Conservation (phyloP, 2,329 filamentous ascomycete species). For the Exutisphaerella laricina region DNA sequence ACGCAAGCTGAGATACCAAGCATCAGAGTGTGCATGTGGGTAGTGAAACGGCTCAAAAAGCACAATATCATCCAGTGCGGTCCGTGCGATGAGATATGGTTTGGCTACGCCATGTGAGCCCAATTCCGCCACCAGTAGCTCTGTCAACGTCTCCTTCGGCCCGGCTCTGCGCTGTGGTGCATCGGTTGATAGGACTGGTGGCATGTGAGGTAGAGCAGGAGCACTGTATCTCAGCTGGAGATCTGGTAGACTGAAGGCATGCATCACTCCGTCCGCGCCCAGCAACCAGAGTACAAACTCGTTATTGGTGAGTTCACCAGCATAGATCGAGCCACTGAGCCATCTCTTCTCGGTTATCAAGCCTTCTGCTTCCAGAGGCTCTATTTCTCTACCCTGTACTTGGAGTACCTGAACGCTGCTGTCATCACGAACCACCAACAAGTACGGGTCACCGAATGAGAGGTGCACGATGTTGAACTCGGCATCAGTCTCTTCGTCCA, state of each 20-base stretch:
- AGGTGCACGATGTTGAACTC: conserved; percentile 73
- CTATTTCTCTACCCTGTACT: conserved; percentile 66
- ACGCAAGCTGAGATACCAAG: conserved; percentile 55
- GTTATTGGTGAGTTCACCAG: conserved; percentile 50
- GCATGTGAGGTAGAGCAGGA: conserved; percentile 71
- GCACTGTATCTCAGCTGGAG: conserved; percentile 68
- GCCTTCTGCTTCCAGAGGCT: conserved; percentile 45
- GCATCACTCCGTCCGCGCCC: conserved; percentile 60
- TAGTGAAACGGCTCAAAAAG: conserved; percentile 75
- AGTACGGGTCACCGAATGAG: conserved; percentile 80
- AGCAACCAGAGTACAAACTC: conserved; percentile 71
- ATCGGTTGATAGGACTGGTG: conserved; percentile 67
- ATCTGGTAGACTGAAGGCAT: conserved; percentile 74
- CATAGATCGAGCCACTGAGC: conserved; percentile 77
- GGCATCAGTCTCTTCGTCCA: conserved; percentile 80
- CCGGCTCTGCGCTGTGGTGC: conserved; percentile 64
- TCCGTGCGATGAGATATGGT: conserved; percentile 78
- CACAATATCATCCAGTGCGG: conserved; percentile 72
- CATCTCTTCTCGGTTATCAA: conserved; percentile 69
- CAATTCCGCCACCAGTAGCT: conserved; percentile 78
- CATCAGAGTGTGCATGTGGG: conserved; percentile 16
- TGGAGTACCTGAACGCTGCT: conserved; percentile 71
- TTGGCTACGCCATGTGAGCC: conserved; percentile 65
- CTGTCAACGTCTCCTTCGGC: conserved; percentile 66
- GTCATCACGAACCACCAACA: conserved; percentile 79